phyloP scores from a whole-genome alignment of 225 moss, liverwort and hornwort species.

The Physcomitrium patens region DNA sequence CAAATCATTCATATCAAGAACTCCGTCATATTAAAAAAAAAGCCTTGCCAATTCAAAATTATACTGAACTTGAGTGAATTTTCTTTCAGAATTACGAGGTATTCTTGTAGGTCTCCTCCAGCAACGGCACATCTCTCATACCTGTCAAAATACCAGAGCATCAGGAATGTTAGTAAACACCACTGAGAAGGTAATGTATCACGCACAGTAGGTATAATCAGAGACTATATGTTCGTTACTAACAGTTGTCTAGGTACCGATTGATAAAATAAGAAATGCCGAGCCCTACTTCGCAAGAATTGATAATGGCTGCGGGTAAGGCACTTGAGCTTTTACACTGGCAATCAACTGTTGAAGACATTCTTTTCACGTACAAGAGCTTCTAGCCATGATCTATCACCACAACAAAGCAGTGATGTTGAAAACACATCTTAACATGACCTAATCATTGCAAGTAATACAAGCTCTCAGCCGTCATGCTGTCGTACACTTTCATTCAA shows the following conservation, averaged over 20 bases:
- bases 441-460: conserved; percentile 3
- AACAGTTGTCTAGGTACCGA: conserved; percentile 95
- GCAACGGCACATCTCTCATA: conserved; percentile 82
- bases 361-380: background rate
- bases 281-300: conserved; percentile 74
- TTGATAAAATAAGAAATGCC: conserved; percentile 55
- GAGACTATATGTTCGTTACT: conserved; percentile 74
- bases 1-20: conserved; percentile 11
- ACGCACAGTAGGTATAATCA: background rate
- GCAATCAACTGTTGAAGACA: conserved; percentile 72
- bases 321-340: conserved; percentile 91
- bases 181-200: conserved; percentile 1
- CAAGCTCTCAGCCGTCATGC: background rate
- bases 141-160: conserved; percentile 43
- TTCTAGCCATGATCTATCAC: conserved; percentile 21
- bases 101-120: conserved; percentile 92
- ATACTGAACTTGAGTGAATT: conserved; percentile 82
- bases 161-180: conserved; percentile 25
- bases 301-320: conserved; percentile 86
- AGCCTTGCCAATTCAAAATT: background rate
- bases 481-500: background rate
- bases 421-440: conserved; percentile 1
- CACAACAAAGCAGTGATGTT: conserved; percentile 4
- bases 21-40: background rate
- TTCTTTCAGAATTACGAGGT: conserved; percentile 82